Evolutionary conservation across 1,284 basidiomycete genomes (phyloP).

Genomic region (Trichosporon coremiiforme): DNA sequence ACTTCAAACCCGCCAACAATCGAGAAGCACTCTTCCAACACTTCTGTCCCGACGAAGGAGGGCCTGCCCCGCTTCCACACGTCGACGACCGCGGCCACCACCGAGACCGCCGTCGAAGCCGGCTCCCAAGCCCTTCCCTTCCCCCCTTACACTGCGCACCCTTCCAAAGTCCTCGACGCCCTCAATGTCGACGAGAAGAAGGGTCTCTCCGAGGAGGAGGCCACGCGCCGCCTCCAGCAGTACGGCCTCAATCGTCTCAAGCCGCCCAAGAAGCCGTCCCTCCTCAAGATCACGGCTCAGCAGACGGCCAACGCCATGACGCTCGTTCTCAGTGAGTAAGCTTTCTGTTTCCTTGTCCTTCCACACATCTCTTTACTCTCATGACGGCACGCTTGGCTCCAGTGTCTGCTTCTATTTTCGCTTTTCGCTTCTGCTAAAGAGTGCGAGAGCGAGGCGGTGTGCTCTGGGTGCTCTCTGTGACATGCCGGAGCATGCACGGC

Average conservation of each 20-base stretch:
- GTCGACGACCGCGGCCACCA: slow-evolving; percentile 5
- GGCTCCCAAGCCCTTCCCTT: slow-evolving; percentile 35
- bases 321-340: slow-evolving; percentile 51
- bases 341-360: not conserved
- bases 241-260: slow-evolving; percentile 57
- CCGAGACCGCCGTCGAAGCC: slow-evolving; percentile 3
- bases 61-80: slow-evolving; percentile 1
- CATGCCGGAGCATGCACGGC: not conserved
- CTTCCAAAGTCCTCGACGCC: slow-evolving; percentile 47
- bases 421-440: not conserved
- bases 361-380: not conserved
- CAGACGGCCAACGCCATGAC: slow-evolving; percentile 57
- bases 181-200: slow-evolving; percentile 44
- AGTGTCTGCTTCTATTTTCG: not conserved
- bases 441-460: not conserved
- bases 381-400: not conserved
- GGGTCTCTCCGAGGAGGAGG: slow-evolving; percentile 47
- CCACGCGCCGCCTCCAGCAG: slow-evolving; percentile 37
- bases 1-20: not conserved
- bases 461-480: not conserved
- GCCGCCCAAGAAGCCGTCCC: slow-evolving; percentile 51
- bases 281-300: slow-evolving; percentile 43
- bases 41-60: slow-evolving; percentile 8
- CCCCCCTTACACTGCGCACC: slow-evolving; percentile 46
- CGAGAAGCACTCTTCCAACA: slow-evolving; percentile 17